Evolutionary conservation across 2,329 filamentous ascomycete genomes (phyloP), one percentile per base, ranked within the genome.

Genomic region (Thermomyces lanuginosus): DNA sequence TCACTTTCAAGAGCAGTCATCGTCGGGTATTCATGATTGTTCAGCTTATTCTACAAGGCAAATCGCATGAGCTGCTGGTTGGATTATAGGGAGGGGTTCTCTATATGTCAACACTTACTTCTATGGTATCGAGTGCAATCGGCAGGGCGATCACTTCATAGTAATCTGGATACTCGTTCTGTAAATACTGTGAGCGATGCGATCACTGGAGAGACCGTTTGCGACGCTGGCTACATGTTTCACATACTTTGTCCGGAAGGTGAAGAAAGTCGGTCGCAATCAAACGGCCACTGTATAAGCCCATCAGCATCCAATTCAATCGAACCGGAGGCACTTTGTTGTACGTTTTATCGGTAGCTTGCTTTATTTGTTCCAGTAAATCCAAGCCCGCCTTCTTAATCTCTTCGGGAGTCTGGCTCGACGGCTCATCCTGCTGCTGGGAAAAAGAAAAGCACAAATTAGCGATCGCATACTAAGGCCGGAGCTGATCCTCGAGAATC

Each of bases 341-440:
- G 44, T 64, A 86, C 80, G 67, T 79, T 58, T 91, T 91, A 51
- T 91, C 82, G 36, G 72, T 70, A 12, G 79, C 81, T 37, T 69
- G 65, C 41, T 74, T 74, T 44, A 92, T 69, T 45, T 75, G 72
- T 28, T 80, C 72, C 22, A 91, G 58, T 44, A 91, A 78, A 38
- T 66, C 68, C 41, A 80, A 56, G 19, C 82, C 82, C 42, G 72
- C 68, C 29, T 72, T 65, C 8, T 72, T 74, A 2, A 78, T 84
- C 9, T 72, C 72, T 46, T 78, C 72, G 28, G 57, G 53, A 9
- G 67, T 72, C 53, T 84, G 77, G 21, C 32, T 43, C 42, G 9
- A 30, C 24, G 16, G 22, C 11, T 33, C 22, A 20, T 32, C 34
- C 17, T 30, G 31, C 35, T 36, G 16, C 19, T n/a, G 15, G 6